Evolutionary conservation across 768 basidiomycete species (phyloP).

Genomic region (Suillus weaverae): DNA sequence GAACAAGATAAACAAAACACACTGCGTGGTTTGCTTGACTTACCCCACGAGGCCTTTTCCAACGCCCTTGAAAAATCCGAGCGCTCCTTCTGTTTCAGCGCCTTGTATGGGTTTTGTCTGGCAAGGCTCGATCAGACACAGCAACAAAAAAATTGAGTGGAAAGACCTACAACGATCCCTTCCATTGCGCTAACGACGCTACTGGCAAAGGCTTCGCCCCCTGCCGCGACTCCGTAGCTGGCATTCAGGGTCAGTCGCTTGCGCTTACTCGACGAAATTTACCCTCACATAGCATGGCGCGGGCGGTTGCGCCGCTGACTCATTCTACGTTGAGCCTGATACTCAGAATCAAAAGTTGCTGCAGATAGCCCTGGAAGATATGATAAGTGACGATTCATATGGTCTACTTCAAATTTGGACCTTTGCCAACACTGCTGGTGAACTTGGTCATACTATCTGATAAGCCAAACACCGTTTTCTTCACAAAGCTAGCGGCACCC

Average conservation of each 20-base stretch:
- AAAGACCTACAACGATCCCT: constrained; percentile 75
- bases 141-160: not conserved
- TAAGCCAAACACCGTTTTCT: constrained; percentile 97
- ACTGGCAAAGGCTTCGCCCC: constrained; percentile 90
- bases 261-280: not conserved
- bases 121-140: constrained; percentile 9
- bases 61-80: constrained; percentile 97
- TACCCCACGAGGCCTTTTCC: constrained; percentile 96
- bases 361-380: constrained; percentile 77
- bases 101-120: constrained; percentile 98
- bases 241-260: not conserved
- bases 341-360: constrained; percentile 95
- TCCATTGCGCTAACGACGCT: constrained; percentile 96
- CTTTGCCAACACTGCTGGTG: constrained; percentile 96
- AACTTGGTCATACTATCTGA: constrained; percentile 98
- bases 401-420: constrained; percentile 34
- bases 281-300: constrained; percentile 84
- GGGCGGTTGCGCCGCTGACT: constrained; percentile 92
- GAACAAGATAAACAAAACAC: constrained; percentile 2
- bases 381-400: not conserved
- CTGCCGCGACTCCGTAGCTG: constrained; percentile 94
- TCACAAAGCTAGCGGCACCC: constrained; percentile 97
- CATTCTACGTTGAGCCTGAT: constrained; percentile 85
- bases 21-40: constrained; percentile 4
- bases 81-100: constrained; percentile 89